phyloP scores from a whole-genome alignment of 176 grass and related monocot species.

The Chloris gayana region DNA sequence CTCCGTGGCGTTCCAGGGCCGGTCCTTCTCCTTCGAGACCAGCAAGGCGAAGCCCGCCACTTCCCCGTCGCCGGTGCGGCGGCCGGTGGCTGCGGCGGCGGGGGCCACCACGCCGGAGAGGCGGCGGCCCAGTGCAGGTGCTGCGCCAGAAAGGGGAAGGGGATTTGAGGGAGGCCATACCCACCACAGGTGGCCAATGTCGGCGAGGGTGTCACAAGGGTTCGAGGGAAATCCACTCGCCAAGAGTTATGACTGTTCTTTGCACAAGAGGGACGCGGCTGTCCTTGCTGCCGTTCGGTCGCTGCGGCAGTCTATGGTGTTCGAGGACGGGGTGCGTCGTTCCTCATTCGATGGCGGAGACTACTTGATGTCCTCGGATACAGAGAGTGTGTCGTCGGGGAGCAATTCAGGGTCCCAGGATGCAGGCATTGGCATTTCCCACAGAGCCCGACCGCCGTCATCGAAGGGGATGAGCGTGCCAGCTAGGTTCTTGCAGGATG shows the following conservation, averaged over 20 bases:
- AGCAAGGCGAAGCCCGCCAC: slow-evolving; percentile 66
- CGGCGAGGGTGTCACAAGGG: slow-evolving; percentile 50
- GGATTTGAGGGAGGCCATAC: slow-evolving; percentile 34
- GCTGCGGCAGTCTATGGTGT: slow-evolving; percentile 73
- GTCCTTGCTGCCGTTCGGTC: slow-evolving; percentile 68
- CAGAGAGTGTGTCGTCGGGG: slow-evolving; percentile 83
- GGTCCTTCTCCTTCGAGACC: slow-evolving; percentile 83
- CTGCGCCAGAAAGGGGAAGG: slow-evolving; percentile 52
- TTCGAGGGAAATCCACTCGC: slow-evolving; percentile 65
- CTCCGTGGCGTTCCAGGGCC: slow-evolving; percentile 97
- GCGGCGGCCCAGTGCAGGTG: slow-evolving; percentile 30
- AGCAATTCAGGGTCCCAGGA: slow-evolving; percentile 78
- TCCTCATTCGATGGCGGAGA: slow-evolving; percentile 60
- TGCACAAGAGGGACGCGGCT: slow-evolving; percentile 59
- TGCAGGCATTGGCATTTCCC: slow-evolving; percentile 37
- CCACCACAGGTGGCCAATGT: slow-evolving; percentile 71
- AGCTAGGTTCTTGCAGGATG: slow-evolving; percentile 66
- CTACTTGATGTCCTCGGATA: slow-evolving; percentile 72
- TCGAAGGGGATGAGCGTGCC: slow-evolving; percentile 62
- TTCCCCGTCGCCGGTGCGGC: slow-evolving; percentile 66
- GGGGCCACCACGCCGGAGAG: slow-evolving; percentile 57
- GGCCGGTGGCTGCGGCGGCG: slow-evolving; percentile 35
- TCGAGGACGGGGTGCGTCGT: slow-evolving; percentile 47
- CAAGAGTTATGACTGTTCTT: slow-evolving; percentile 84
- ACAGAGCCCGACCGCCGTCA: slow-evolving; percentile 25